Evolutionary conservation across 306 rosid species (phyloP), one percentile per base, ranked within the genome.

Genomic region (Trifolium subterraneum): DNA sequence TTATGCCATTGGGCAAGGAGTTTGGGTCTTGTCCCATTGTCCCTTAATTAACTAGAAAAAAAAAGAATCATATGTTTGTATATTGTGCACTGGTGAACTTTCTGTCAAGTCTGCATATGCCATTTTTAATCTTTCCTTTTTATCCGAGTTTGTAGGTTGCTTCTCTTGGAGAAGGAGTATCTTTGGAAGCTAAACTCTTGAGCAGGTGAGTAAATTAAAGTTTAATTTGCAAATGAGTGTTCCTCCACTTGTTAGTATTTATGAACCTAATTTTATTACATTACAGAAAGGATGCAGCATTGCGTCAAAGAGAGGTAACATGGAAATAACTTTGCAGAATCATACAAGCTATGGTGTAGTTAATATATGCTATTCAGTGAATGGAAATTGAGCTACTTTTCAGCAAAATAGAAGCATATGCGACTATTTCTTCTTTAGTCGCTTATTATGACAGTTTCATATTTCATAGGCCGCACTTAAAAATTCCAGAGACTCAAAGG

Each of bases 171-270:
- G 97, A 93, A 86, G 98, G 96, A 73, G 91, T 88, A 75, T 93
- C 98, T 66, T 88, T 93, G 89, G 98, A 93, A 84, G 98, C 98
- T 76, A 93, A 93, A 87, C 97, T 93, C 76, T 80, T 93, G 87
- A 91, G 98, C 97, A 89, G 98, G 98, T 88, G 56, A 74, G 94
- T 85, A 70, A 76, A 80, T 83, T 79, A 23, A 63, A 82, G 62
- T 64, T 78, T 29, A 74, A 68, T 55, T 79, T 85, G 64, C 76
- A 59, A 35, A 64, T 68, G 60, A 50, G 45, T 62, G 41, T 75
- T 65, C 72, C 35, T 78, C 67, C 72, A 58, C 76, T 35, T 70
- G 67, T 68, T 68, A 42, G 61, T 64, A 59, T 70, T 16, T 82
- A 36, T 78, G 51, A 74, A 62, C 76, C 60, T 44, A 56, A 13